phyloP scores from a whole-genome alignment of 176 grass and related monocot species.

The Aegilops bicornis region DNA sequence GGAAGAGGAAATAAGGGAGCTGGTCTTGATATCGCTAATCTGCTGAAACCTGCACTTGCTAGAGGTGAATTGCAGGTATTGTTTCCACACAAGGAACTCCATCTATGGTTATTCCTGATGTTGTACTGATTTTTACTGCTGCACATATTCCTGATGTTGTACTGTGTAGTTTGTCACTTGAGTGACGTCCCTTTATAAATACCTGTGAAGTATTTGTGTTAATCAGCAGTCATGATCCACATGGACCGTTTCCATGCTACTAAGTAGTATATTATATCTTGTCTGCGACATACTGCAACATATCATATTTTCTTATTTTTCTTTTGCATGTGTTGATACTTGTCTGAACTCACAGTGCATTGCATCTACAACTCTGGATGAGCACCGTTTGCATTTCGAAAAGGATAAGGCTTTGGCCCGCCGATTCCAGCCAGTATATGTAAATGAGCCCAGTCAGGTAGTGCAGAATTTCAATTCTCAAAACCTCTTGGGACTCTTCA shows the following conservation, averaged over 20 bases:
- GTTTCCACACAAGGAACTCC: background rate
- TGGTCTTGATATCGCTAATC: constrained; percentile 97
- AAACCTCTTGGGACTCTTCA: constrained; percentile 4
- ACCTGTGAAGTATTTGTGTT: constrained; percentile 5
- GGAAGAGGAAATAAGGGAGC: constrained; percentile 94
- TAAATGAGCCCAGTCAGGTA: constrained; percentile 94
- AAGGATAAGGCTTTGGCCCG: constrained; percentile 99
- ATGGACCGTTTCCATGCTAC: background rate
- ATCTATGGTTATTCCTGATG: background rate
- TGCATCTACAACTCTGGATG: constrained; percentile 86
- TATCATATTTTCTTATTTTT: constrained; percentile 5
- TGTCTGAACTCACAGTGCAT: constrained; percentile 67
- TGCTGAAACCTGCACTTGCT: constrained; percentile 91
- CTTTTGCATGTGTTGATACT: background rate
- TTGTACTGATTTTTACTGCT: background rate
- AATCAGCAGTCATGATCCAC: background rate
- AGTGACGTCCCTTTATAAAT: constrained; percentile 10
- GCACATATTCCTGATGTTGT: constrained; percentile 16
- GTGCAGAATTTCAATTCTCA: constrained; percentile 18
- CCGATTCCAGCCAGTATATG: constrained; percentile 84
- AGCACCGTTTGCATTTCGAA: constrained; percentile 89
- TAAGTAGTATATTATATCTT: background rate
- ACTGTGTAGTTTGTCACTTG: constrained; percentile 19
- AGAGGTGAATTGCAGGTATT: constrained; percentile 94
- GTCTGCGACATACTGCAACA: constrained; percentile 1